Evolutionary conservation across 768 basidiomycete species (phyloP), one percentile per base, ranked within the genome.

Genomic region (Phallus indusiatus): DNA sequence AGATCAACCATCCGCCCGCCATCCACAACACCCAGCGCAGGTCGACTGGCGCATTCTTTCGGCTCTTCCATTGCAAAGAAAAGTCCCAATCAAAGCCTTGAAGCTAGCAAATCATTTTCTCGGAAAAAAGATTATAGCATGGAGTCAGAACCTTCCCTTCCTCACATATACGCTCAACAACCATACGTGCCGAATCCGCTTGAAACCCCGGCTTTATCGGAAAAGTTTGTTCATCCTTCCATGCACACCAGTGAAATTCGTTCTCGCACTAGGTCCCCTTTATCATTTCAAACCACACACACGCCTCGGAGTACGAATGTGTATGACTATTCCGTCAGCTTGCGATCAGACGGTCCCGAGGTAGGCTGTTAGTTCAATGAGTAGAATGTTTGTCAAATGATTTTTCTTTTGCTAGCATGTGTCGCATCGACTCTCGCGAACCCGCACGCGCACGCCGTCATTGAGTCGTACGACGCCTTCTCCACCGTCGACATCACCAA

Each of bases 371-470:
- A 2, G 4, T 2, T 28, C 28, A 28, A 3, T 28, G 7, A 28
- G 47, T 49, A 49, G 37, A 33, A 54, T 48, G 37, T 17, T 24
- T 3, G 5, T 47, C 53, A 54, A n/a, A 36, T 22, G 33, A 60
- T 50, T 55, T 24, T 28, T 28, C 28, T 28, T 7, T 2, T 28
- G 28, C 7, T 7, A 28, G 28, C 28, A 28, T 28, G 77, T 76
- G 58, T 76, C 80, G 18, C 5, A 51, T 14, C 14, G n/a, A 34
- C 5, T 48, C 2, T 17, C 33, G 17, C 66, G 76, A 37, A 65
- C 75, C 18, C 77, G 82, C 28, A 74, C 75, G 18, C 81, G 85
- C 24, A 86, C 85, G 5, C 86, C 86, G 5, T 86, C 85, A 1
- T 74, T 88, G 9, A 79, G 86, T 8, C 79, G 78, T 54, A 85